Base-by-base conservation (phyloP, 306 rosid genomes). In the Dalbergia cultrata region DNA sequence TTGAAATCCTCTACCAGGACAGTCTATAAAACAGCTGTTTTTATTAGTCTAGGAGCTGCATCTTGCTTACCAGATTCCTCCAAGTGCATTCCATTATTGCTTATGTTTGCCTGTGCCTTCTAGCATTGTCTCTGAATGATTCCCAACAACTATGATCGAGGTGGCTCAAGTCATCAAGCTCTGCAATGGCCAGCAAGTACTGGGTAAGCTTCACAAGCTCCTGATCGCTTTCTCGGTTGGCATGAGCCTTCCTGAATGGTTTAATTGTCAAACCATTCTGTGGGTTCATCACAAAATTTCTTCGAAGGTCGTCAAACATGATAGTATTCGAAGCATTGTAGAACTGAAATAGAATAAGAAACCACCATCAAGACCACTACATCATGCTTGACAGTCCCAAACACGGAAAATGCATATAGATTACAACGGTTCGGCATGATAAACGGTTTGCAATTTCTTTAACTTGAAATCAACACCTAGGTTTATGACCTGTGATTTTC, bases 221-320 rank as follows among this genome's bases (percentile, higher is more conserved):
- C 70, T 88, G 90, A 80, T 95, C 98, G 58, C 72, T 88, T 34
- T 93, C 92, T 17, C 97, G 90, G 83, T 83, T 93, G 13, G 94
- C 85, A 93, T 95, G 97, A 72, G 99, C 99, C 93, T 90, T 93
- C 97, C 88, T 93, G 90, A 95, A 95, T 75, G 99, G 99, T 87
- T 79, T 95, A 84, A 95, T 91, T 53, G 49, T 86, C 92, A 95
- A 87, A 54, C 99, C 98, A 81, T 93, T 95, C 77, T 93, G 98
- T 10, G 99, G 99, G 81, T 95, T 95, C 99, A 95, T 95, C 82
- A 90, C 98, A 85, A 89, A 95, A 86, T 95, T 95, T 84, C 98
- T 90, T 74, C 96, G 75, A 70, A 95, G 90, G 85, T 95, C 98
- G 45, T 95, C 99, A 68, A 95, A 89, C 98, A 95, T 95, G 69